phyloP scores from a whole-genome alignment of 2,329 filamentous ascomycete genomes.

The Cladosporium sp. region DNA sequence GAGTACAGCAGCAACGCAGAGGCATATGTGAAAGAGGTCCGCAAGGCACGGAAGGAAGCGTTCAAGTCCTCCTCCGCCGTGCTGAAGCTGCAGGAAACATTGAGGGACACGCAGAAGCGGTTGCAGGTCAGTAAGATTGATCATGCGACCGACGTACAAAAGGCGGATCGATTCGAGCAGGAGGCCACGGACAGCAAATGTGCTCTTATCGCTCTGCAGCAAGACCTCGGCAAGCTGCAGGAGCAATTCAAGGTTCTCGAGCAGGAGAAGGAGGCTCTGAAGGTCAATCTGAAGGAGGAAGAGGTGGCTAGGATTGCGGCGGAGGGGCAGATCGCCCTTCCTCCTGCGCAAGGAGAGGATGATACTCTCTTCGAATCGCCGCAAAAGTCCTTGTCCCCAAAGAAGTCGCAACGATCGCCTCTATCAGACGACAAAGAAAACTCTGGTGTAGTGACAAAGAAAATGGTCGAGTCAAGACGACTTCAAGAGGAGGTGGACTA shows the following conservation, averaged over 20 bases:
- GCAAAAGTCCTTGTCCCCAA: conserved; percentile 39
- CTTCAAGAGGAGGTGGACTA: conserved; percentile 46
- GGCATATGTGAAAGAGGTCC: conserved; percentile 68
- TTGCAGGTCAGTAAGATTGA: conserved; percentile 13
- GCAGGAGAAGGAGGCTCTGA: conserved; percentile 68
- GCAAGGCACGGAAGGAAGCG: conserved; percentile 62
- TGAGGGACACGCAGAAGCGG: conserved; percentile 9
- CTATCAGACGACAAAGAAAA: conserved; percentile 44
- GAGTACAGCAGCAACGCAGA: conserved; percentile 36
- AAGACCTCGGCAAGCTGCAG: conserved; percentile 59
- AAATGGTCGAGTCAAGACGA: conserved; percentile 42
- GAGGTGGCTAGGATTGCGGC: conserved; percentile 67
- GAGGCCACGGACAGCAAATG: conserved; percentile 64
- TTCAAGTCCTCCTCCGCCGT: conserved; percentile 67
- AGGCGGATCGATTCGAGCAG: conserved; percentile 44
- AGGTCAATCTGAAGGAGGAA: conserved; percentile 65
- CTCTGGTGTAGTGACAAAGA: conserved; percentile 32
- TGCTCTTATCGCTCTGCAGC: conserved; percentile 57
- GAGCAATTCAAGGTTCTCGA: conserved; percentile 61
- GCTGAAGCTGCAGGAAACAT: conserved; percentile 67
- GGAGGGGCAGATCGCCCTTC: conserved; percentile 63
- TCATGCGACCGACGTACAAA: conserved; percentile 8
- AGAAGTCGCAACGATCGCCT: conserved; percentile 42
- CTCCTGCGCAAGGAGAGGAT: conserved; percentile 43
- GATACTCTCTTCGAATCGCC: conserved; percentile 60